Conservation (phyloP, 2,329 filamentous ascomycete genomes). For the Epichloe hybrida region DNA sequence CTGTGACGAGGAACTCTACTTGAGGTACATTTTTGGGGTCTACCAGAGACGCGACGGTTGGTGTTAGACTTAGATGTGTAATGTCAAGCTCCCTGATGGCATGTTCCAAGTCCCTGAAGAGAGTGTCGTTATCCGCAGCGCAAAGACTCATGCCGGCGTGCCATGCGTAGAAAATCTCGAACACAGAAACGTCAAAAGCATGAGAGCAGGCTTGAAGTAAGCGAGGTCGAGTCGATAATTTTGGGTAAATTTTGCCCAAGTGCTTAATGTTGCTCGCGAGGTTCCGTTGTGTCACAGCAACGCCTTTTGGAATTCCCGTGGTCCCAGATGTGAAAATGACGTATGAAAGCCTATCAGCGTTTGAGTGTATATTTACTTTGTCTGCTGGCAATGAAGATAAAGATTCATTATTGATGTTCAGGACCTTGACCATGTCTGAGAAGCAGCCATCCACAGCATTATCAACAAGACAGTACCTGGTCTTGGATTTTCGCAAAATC, state of each 20-base stretch:
- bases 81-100: conserved; percentile 49
- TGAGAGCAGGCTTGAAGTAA: conserved; percentile 74
- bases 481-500: conserved; percentile 48
- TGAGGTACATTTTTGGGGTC: conserved; percentile 54
- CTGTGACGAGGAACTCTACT: conserved; percentile 65
- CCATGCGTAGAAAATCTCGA: conserved; percentile 84
- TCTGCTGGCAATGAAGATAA: conserved; percentile 17
- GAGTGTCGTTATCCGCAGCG: conserved; percentile 56
- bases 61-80: conserved; percentile 76
- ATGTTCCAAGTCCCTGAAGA: conserved; percentile 59
- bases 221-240: conserved; percentile 30
- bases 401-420: conserved; percentile 21
- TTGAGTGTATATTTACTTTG: conserved; percentile 25
- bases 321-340: conserved; percentile 76
- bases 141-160: conserved; percentile 66
- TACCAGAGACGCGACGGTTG: conserved; percentile 69
- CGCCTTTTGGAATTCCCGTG: conserved; percentile 68
- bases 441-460: conserved; percentile 8
- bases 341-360: conserved; percentile 50
- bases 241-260: conserved; percentile 53
- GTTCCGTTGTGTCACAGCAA: conserved; percentile 63
- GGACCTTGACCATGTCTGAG: conserved; percentile 9
- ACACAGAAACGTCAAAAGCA: conserved; percentile 77
- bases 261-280: conserved; percentile 62
- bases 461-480: conserved; percentile 32